These are phyloP conservation scores for Xylaria digitata DNA, from an alignment of 2,329 filamentous ascomycete genomes.

Conservation along the genomic window DNA sequence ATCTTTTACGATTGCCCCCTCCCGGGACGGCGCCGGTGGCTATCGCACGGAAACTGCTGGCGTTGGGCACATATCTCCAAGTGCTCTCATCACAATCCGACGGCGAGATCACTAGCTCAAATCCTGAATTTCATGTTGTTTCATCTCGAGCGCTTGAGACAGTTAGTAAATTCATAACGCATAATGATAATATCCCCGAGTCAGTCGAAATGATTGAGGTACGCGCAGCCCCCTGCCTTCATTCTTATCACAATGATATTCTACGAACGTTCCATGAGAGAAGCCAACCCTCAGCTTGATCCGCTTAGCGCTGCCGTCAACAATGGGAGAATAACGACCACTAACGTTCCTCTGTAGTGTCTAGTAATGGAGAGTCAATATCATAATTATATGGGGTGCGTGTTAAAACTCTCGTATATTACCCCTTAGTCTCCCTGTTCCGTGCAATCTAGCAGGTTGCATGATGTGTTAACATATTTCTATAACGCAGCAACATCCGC, in stretches of 20 bases:
- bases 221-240: not conserved
- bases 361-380: conserved; percentile 61
- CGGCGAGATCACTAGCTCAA: not conserved
- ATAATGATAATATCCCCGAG: conserved; percentile 58
- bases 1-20: conserved; percentile 31
- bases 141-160: conserved; percentile 43
- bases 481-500: conserved; percentile 50
- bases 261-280: not conserved
- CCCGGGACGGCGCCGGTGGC: conserved; percentile 21
- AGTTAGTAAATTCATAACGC: conserved; percentile 54
- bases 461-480: no score
- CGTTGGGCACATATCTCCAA: conserved; percentile 33
- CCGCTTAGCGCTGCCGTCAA: not conserved
- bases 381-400: conserved; percentile 57
- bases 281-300: not conserved
- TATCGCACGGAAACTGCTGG: conserved; percentile 33
- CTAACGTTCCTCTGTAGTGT: conserved; percentile 29
- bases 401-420: no score
- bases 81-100: conserved; percentile 25
- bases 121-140: conserved; percentile 17
- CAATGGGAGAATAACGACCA: conserved; percentile 43
- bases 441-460: no score
- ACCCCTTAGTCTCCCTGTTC: no score
- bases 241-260: not conserved
- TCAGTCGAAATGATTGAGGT: conserved; percentile 60